phyloP scores from a whole-genome alignment of 2,329 filamentous ascomycete species.

The Ophiostoma piceae region DNA sequence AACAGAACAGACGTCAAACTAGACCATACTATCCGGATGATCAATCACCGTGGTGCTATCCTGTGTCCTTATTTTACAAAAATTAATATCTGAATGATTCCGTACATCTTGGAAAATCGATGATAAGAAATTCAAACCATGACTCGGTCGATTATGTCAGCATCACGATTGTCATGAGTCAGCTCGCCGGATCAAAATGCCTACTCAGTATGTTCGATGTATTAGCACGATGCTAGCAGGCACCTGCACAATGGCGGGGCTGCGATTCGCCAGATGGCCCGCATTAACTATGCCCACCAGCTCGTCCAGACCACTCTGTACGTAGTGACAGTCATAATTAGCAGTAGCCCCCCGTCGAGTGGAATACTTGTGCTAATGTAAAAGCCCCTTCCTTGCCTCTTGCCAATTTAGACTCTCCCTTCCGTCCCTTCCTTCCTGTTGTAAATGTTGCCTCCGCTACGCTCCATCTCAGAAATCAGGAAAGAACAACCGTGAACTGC shows the following conservation, averaged over 20 bases:
- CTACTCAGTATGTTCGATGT: too few species aligned
- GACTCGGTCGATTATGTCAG: not conserved
- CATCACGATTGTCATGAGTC: not conserved
- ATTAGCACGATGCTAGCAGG: too few species aligned
- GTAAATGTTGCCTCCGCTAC: not conserved
- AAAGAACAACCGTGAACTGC: not conserved
- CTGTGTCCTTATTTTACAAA: too few species aligned
- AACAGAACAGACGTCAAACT: not conserved
- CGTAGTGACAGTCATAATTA: not conserved
- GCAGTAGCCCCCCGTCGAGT: not conserved
- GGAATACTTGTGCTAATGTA: not conserved
- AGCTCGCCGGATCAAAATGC: not conserved
- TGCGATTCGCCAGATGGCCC: constrained; percentile 18
- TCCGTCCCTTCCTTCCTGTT: not conserved
- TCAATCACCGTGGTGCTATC: too few species aligned
- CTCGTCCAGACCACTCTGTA: not conserved
- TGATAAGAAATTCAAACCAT: too few species aligned
- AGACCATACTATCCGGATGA: not conserved
- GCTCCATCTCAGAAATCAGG: not conserved
- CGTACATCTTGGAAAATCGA: too few species aligned
- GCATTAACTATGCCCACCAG: constrained; percentile 6
- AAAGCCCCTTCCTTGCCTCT: not conserved
- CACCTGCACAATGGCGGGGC: constrained; percentile 18
- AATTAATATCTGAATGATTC: too few species aligned
- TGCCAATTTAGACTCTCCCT: constrained; percentile 1